Conservation (phyloP, 148 eudicot genomes). For the Oxyria digyna region DNA sequence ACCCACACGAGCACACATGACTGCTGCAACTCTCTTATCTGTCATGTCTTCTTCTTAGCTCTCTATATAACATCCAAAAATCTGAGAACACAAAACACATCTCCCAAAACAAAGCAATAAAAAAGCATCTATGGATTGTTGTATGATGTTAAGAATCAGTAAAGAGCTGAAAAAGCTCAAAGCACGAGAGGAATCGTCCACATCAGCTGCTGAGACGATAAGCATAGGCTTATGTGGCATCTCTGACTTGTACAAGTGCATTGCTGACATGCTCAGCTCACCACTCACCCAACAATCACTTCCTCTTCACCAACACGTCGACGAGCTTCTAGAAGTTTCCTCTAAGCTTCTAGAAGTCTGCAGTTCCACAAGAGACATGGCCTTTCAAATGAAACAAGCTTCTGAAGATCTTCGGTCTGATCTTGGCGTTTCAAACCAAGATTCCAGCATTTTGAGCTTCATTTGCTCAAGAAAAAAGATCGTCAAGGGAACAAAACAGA, state of each 20-base stretch:
- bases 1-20: too few relatives aligned
- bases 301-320: constrained; percentile 18
- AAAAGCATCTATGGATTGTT: too few relatives aligned
- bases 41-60: too few relatives aligned
- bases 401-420: constrained; percentile 22
- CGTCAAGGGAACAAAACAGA: constrained; percentile 21
- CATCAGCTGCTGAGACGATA: constrained; percentile 18
- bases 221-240: constrained; percentile 27
- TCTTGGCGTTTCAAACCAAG: constrained; percentile 8
- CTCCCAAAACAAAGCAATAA: too few relatives aligned
- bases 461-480: constrained; percentile 24
- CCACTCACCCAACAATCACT: constrained; percentile 32
- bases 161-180: constrained; percentile 23
- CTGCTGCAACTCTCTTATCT: too few relatives aligned
- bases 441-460: constrained; percentile 16
- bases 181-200: constrained; percentile 23
- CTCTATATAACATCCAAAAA: too few relatives aligned
- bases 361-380: constrained; percentile 20
- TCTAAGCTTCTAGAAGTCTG: constrained; percentile 38
- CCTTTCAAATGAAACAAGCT: background rate
- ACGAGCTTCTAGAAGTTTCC: constrained; percentile 28
- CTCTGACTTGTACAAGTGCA: constrained; percentile 26
- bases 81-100: too few relatives aligned
- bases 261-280: constrained; percentile 28
- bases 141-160: background rate